phyloP scores from a whole-genome alignment of 2,329 filamentous ascomycete species.

The Alternaria arborescens region DNA sequence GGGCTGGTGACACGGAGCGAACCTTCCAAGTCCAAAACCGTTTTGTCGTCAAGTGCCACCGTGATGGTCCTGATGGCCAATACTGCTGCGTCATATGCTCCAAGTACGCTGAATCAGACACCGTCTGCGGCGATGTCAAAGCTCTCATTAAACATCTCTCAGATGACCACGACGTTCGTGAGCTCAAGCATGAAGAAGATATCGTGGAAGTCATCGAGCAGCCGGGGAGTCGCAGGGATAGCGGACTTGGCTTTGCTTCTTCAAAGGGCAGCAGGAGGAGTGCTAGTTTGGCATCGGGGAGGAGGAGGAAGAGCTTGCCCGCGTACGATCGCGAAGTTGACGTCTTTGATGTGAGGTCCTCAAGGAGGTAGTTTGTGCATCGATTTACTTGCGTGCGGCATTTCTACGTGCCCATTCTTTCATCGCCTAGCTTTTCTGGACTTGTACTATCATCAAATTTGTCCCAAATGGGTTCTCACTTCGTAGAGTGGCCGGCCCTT shows the following conservation, averaged over 20 bases:
- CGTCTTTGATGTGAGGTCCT: constrained; percentile 29
- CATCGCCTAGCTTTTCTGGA: too few species aligned
- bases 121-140: constrained; percentile 49
- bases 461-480: too few species aligned
- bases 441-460: too few species aligned
- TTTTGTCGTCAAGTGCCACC: constrained; percentile 50
- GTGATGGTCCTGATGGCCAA: constrained; percentile 42
- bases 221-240: constrained; percentile 34
- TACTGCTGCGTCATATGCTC: constrained; percentile 48
- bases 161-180: constrained; percentile 41
- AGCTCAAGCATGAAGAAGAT: constrained; percentile 46
- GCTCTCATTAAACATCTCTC: constrained; percentile 48
- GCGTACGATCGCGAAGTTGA: constrained; percentile 40
- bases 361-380: constrained; percentile 17
- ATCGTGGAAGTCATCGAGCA: constrained; percentile 43
- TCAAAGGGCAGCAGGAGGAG: constrained; percentile 36
- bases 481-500: too few species aligned
- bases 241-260: constrained; percentile 30
- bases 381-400: background rate
- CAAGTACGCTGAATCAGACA: constrained; percentile 33
- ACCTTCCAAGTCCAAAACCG: constrained; percentile 46
- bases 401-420: too few species aligned
- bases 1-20: constrained; percentile 41
- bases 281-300: constrained; percentile 32
- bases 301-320: constrained; percentile 24